Conservation (phyloP, 176 grass and related monocot genomes). For the Avena eriantha region DNA sequence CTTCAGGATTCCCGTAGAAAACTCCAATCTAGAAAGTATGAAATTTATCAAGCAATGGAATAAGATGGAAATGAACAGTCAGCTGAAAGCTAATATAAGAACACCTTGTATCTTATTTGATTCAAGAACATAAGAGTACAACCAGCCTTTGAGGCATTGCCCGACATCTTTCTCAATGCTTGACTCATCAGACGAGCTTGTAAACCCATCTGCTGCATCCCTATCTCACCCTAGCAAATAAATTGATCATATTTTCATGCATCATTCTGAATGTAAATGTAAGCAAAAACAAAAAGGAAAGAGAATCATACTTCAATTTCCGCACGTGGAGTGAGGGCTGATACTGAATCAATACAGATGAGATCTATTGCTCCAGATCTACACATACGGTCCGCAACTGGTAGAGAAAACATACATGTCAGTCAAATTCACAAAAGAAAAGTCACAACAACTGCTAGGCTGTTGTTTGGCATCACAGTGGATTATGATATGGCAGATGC, state of each 20-base stretch:
- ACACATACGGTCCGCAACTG: conserved; percentile 99
- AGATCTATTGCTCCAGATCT: conserved; percentile 97
- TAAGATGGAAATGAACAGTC: conserved; percentile 35
- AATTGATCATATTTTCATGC: conserved; percentile 14
- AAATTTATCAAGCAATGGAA: conserved; percentile 37
- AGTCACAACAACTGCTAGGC: not conserved
- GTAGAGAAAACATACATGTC: conserved; percentile 48
- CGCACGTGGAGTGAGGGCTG: conserved; percentile 93
- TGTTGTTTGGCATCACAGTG: not conserved
- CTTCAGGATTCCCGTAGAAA: conserved; percentile 99
- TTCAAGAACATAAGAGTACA: conserved; percentile 99
- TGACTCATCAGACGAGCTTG: conserved; percentile 99
- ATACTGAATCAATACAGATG: conserved; percentile 97
- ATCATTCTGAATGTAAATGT: conserved; percentile 14
- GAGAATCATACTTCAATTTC: conserved; percentile 81
- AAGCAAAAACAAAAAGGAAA: conserved; percentile 13
- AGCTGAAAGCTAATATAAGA: conserved; percentile 24
- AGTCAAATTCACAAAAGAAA: conserved; percentile 33
- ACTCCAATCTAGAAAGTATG: conserved; percentile 78
- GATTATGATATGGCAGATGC: not conserved
- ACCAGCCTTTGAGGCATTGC: conserved; percentile 97
- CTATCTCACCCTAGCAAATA: conserved; percentile 87
- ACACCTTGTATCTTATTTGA: conserved; percentile 99
- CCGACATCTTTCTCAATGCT: conserved; percentile 99
- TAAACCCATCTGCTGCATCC: conserved; percentile 98